Percentiles rank a stretch among this genome's conserved stretches.
These are phyloP conservation scores for Gamarada debralockiae DNA, from an alignment of 495 filamentous ascomycete species.

Conservation along the genomic window DNA sequence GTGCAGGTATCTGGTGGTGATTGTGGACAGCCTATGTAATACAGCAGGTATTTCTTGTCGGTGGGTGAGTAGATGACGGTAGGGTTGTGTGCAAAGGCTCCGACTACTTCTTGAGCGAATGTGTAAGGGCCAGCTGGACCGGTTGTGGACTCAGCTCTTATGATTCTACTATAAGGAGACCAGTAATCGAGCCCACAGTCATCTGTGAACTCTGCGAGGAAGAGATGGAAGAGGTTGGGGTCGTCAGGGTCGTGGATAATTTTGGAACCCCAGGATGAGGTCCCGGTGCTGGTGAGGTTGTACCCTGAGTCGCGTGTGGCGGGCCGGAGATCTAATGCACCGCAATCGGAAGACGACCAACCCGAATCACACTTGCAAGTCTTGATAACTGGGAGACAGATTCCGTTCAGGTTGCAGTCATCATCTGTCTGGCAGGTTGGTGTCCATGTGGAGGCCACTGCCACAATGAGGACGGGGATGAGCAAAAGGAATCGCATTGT, in stretches of 20 bases:
- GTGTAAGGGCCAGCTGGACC: conserved; percentile 34
- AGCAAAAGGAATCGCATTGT: not conserved
- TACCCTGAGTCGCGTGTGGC: conserved; percentile 30
- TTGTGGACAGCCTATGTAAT: conserved; percentile 33
- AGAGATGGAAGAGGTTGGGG: conserved; percentile 28
- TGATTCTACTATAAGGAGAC: conserved; percentile 33
- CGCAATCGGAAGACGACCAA: conserved; percentile 35
- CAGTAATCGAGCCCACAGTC: conserved; percentile 36
- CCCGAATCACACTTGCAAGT: conserved; percentile 34
- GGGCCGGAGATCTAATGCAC: conserved; percentile 33
- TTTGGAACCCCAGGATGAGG: conserved; percentile 35
- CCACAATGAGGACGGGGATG: not conserved
- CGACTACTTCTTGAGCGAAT: conserved; percentile 28
- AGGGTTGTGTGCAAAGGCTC: conserved; percentile 36
- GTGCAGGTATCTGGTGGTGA: not conserved
- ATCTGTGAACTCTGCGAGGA: conserved; percentile 32
- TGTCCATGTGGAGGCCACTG: not conserved
- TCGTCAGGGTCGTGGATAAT: conserved; percentile 34
- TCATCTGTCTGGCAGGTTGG: conserved; percentile 30
- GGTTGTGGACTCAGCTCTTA: conserved; percentile 32
- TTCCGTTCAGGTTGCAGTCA: conserved; percentile 38
- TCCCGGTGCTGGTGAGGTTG: conserved; percentile 32
- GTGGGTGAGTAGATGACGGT: conserved; percentile 32
- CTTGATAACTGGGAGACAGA: conserved; percentile 23
- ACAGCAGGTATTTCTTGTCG: conserved; percentile 32